Evolutionary conservation across 2,329 filamentous ascomycete genomes (phyloP), one percentile per base, ranked within the genome.

Genomic region (Ciborinia camelliae): DNA sequence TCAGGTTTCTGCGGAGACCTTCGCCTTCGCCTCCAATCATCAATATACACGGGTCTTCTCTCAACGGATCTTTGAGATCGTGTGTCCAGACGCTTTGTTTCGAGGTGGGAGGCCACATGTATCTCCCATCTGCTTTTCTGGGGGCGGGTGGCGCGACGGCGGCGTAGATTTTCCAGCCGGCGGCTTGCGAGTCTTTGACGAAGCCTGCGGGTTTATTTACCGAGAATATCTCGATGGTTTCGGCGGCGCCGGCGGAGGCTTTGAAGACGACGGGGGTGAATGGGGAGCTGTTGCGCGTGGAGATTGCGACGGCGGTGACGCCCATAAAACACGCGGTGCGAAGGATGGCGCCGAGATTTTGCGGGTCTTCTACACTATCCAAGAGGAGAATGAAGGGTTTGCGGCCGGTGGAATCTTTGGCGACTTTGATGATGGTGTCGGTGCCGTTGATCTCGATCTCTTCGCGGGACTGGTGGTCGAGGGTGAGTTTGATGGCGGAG

Each of bases 251-350:
- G 0, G 92, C 88, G 0, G 93, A 92, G 0, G 94, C 90, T 76
- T 98, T 98, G 66, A 96, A 83, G 0, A 91, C 88, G 10, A 93
- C 85, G 0, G 92, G 84, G 9, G 88, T 90, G 66, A 97, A 80
- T 0, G 87, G 84, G 0, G 93, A 90, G 20, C 89, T 91, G 71
- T 86, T 89, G 66, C 86, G 85, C 37, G 84, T 87, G 3, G 91
- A 90, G 63, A 96, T 86, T 2, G 87, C 86, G 26, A 99, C 85
- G 5, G 91, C 93, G 63, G 93, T 90, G 7, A 91, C 89, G 28
- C 94, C 94, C n/a, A 98, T 84, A 76, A 95, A 98, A 73, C 91
- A 90, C 2, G 92, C 92, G 7, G 91, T 91, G 43, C 95, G 90
- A 51, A 98, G 82, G 66, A 98, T 94, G 28, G 88, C 92, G 50